Evolutionary conservation across 805 yeast genomes (phyloP).

Genomic region (Lachancea mirantina): DNA sequence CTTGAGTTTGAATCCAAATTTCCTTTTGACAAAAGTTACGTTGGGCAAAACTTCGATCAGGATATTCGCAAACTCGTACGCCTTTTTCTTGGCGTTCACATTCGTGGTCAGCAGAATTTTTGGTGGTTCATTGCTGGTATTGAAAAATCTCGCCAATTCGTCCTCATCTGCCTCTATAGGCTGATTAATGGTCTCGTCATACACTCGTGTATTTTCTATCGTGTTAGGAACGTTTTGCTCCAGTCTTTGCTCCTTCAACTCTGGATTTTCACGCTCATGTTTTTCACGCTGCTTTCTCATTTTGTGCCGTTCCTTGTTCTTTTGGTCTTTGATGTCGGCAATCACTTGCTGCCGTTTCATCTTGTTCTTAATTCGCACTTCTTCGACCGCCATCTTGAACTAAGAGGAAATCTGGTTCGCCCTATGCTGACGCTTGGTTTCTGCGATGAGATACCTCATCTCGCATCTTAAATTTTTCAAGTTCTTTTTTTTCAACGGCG

Average conservation of each 20-base stretch:
- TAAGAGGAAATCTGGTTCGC: too few relatives aligned
- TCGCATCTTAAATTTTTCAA: constrained; percentile 2
- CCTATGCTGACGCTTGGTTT: too few relatives aligned
- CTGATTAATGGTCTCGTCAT: constrained; percentile 68
- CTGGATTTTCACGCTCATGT: constrained; percentile 79
- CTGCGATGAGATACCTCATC: constrained; percentile 3
- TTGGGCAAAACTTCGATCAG: constrained; percentile 81
- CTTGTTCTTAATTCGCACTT: constrained; percentile 60
- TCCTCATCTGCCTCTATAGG: constrained; percentile 36
- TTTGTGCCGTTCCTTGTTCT: constrained; percentile 70
- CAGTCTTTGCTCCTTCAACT: constrained; percentile 70
- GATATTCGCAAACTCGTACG: constrained; percentile 84
- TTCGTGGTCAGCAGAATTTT: constrained; percentile 87
- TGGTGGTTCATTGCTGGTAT: constrained; percentile 67
- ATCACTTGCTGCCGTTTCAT: constrained; percentile 71
- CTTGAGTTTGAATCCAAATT: constrained; percentile 72
- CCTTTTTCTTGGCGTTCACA: constrained; percentile 75
- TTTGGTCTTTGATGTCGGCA: constrained; percentile 65
- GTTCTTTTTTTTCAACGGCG: neutral
- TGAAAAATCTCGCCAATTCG: constrained; percentile 32
- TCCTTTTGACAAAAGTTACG: constrained; percentile 79
- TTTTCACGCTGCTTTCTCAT: constrained; percentile 77
- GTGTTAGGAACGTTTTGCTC: constrained; percentile 74
- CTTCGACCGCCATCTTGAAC: constrained; percentile 33
- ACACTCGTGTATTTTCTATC: constrained; percentile 75